These are phyloP conservation scores for Alternaria hordeiaustralica DNA, from an alignment of 2,329 filamentous ascomycete species.

Conservation along the genomic window DNA sequence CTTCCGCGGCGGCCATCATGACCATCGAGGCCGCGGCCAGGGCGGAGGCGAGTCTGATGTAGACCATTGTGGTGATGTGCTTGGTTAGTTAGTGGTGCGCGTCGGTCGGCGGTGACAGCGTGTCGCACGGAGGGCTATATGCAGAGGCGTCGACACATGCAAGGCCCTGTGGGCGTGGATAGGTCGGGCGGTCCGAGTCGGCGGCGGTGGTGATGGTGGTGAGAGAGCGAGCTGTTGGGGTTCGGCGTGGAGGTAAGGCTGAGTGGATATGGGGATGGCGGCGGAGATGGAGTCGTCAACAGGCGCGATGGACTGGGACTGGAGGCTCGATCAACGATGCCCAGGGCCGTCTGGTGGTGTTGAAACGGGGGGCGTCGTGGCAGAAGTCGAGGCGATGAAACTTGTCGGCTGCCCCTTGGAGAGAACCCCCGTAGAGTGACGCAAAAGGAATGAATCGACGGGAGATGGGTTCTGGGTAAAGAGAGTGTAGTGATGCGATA, in stretches of 20 bases:
- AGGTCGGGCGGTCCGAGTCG: background rate
- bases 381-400: constrained; percentile 16
- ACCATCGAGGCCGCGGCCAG: constrained; percentile 41
- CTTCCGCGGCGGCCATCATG: constrained; percentile 32
- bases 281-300: background rate
- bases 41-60: constrained; percentile 39
- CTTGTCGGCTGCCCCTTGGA: constrained; percentile 37
- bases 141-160: constrained; percentile 28
- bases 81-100: constrained; percentile 5
- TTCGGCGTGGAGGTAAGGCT: background rate
- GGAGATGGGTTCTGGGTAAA: constrained; percentile 9
- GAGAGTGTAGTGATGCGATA: constrained; percentile 10
- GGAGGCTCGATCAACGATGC: constrained; percentile 18
- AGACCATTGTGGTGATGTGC: constrained; percentile 39
- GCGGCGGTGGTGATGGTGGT: constrained; percentile 2
- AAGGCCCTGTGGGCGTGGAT: constrained; percentile 20
- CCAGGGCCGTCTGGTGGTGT: constrained; percentile 8
- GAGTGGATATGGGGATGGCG: constrained; percentile 9
- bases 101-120: constrained; percentile 8
- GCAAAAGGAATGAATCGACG: constrained; percentile 37
- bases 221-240: background rate
- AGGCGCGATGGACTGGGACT: constrained; percentile 7
- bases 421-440: constrained; percentile 43
- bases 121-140: constrained; percentile 34
- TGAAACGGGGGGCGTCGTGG: constrained; percentile 49